Evolutionary conservation across 768 basidiomycete genomes (phyloP), one percentile per base, ranked within the genome.

Genomic region (Panaeolus papilionaceus): DNA sequence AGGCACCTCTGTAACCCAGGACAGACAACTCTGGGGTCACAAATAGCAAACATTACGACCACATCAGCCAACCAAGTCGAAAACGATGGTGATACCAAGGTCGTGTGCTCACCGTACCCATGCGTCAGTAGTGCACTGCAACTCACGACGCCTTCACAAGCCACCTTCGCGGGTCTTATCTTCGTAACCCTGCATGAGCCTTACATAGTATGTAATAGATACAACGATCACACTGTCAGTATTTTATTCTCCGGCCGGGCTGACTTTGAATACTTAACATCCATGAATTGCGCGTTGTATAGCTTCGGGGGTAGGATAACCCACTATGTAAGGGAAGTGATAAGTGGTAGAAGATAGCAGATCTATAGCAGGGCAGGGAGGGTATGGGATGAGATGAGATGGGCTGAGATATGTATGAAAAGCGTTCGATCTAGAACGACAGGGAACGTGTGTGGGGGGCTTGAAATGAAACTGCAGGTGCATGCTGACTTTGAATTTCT

Each of bases 321-420:
- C 5, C 16, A 18, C 16, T 44, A 16, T 44, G 18, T 44, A 44
- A 44, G 42, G 42, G 47, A 20, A 7, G n/a, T 6, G 23, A 7
- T 58, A 58, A 58, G 54, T 33, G 28, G 54, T 16, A 33, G 28
- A 58, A 58, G 54, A 58, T 58, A 37, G 28, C 54, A 51, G 54
- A 58, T 58, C 16, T 28, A 58, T 58, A 37, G 54, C 54, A 58
- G 54, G 54, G 54, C 12, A 28, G 54, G 28, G 54, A 0, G 11
- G 16, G 54, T 9, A 58, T 58, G 54, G 54, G 54, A 58, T 16
- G 47, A 42, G 16, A 11, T 16, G 16, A 26, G 20, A 49, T 49
- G 1, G 20, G 47, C 14, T 18, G 47, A 49, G 47, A 49, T 44
- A 18, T 44, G 42, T 44, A 18, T 44, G 42, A 18, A 44, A 44